These are phyloP conservation scores for Apiotrichum porosum DNA, from an alignment of 1,284 basidiomycete genomes.

Conservation along the genomic window DNA sequence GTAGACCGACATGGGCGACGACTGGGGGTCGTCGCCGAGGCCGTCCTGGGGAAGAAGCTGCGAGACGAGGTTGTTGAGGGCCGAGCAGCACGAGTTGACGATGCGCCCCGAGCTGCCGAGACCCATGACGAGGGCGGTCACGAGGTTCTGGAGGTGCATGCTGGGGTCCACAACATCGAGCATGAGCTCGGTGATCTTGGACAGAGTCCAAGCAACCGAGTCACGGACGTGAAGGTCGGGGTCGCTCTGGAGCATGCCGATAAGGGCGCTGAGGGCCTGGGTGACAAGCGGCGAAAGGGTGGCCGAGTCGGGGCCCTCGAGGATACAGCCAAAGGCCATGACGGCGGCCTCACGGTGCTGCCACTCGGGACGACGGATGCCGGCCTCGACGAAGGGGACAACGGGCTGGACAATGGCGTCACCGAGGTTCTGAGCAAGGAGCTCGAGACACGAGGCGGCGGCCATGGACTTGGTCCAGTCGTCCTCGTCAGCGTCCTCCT, in stretches of 20 bases:
- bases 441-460: constrained; percentile 84
- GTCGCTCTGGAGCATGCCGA: constrained; percentile 87
- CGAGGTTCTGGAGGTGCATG: constrained; percentile 75
- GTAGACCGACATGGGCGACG: constrained; percentile 73
- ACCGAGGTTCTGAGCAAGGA: constrained; percentile 84
- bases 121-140: constrained; percentile 77
- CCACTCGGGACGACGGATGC: constrained; percentile 87
- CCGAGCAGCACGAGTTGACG: constrained; percentile 92
- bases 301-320: constrained; percentile 86
- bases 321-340: constrained; percentile 96
- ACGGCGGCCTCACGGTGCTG: constrained; percentile 92
- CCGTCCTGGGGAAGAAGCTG: constrained; percentile 62
- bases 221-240: constrained; percentile 84
- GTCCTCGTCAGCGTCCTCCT: constrained; percentile 96
- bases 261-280: constrained; percentile 88
- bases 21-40: constrained; percentile 52
- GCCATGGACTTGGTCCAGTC: constrained; percentile 99
- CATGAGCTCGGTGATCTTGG: constrained; percentile 87
- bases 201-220: constrained; percentile 96
- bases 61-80: constrained; percentile 88
- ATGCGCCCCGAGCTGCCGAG: constrained; percentile 75
- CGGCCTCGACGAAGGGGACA: constrained; percentile 95
- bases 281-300: constrained; percentile 78
- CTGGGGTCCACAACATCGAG: constrained; percentile 84
- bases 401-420: constrained; percentile 88